These are phyloP conservation scores for Boletus pseudopeckii DNA, from an alignment of 768 basidiomycete species.

Conservation along the genomic window DNA sequence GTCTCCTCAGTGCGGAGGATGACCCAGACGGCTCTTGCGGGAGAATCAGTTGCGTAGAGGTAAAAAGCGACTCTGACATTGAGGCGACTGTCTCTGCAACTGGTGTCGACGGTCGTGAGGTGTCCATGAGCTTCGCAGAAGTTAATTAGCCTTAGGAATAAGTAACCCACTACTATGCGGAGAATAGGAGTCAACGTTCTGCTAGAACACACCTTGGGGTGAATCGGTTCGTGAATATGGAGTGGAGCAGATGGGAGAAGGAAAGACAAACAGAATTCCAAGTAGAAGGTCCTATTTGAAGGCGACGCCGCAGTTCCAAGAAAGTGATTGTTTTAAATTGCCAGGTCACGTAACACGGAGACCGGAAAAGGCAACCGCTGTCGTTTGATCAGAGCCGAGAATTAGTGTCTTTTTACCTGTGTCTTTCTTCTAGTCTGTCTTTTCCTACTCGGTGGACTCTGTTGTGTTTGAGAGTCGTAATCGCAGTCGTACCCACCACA, in stretches of 20 bases:
- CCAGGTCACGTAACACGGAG: not conserved
- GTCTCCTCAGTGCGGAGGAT: slow-evolving; percentile 14
- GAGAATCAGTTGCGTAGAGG: slow-evolving; percentile 5
- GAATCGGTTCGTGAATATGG: not conserved
- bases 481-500: not conserved
- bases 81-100: slow-evolving; percentile 3
- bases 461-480: not conserved
- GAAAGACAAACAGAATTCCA: not conserved
- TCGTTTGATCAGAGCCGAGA: not conserved
- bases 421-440: not conserved
- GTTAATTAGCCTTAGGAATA: not conserved
- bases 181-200: not conserved
- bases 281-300: slow-evolving; percentile 7
- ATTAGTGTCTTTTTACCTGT: not conserved
- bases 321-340: not conserved
- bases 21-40: slow-evolving; percentile 5
- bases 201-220: not conserved
- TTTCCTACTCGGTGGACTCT: not conserved
- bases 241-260: not conserved
- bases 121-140: slow-evolving; percentile 13
- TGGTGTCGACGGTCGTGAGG: slow-evolving; percentile 7
- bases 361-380: slow-evolving; percentile 12
- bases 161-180: slow-evolving; percentile 7
- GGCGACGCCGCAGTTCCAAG: not conserved
- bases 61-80: not conserved